Evolutionary conservation across 768 basidiomycete species (phyloP), one percentile per base, ranked within the genome.

Genomic region (Coprinopsis sp.): DNA sequence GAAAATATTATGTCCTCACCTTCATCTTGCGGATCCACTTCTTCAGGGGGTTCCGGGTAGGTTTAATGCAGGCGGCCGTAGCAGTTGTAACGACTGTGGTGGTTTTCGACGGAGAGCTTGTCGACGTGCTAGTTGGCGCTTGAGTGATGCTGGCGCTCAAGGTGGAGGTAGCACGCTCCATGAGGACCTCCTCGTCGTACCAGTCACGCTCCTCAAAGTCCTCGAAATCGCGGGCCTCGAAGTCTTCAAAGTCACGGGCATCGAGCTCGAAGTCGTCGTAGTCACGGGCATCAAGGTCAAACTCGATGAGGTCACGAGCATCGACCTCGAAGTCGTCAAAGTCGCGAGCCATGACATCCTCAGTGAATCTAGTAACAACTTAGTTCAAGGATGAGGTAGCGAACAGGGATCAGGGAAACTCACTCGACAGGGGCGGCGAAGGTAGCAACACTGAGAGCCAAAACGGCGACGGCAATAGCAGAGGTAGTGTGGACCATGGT

Each of bases 401-500:
- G 29, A 28, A 12, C 13, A 23, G 5, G 11, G 43, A 21, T 14
- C 10, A 30, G 21, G 18, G 21, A 42, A 18, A 51, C 62, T 52
- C 49, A 67, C 65, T 59, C 58, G 29, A 55, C 31, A 24, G 61
- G 56, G 46, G 55, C 52, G 33, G 63, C 64, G 29, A 68, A 43
- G 25, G 57, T 48, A 37, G 60, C 57, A 44, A 61, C 62, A 31
- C 55, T 60, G 44, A 67, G 43, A 42, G 62, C 64, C 31, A 63
- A 49, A 40, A 63, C 57, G 43, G 62, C 64, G 46, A 66, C 49
- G 47, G 63, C 58, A 58, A 66, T 54, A 50, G 63, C 60, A 36
- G 58, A 60, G 22, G 54, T 53, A 58, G 63, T 50, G 53, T 63
- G 62, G 48, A 64, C 63, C 65, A 66, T 66, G 38, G 23, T 55